Evolutionary conservation across 257 asterid species (phyloP), one percentile per base, ranked within the genome.

Genomic region (Plantago elongata): DNA sequence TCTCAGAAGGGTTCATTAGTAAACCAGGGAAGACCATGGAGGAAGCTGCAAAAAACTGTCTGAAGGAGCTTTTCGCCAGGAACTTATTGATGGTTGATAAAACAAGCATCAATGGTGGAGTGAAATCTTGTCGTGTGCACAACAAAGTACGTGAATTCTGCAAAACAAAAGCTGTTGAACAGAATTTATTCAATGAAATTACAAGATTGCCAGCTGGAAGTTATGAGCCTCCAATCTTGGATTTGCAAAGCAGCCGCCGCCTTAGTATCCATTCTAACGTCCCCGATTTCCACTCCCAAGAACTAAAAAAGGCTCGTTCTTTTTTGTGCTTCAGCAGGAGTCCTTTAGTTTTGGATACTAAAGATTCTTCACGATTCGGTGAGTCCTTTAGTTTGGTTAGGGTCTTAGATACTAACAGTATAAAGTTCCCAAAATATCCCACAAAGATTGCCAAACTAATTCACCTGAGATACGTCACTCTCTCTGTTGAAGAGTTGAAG

Each of bases 351-450:
- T 48, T 74, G 63, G 58, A 54, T 5, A 4, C 15, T n/a, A 11
- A 46, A 2, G 40, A 18, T 10, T 45, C 65, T 11, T 74, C 59
- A 46, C n/a, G n/a, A n/a, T n/a, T 58, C 0, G 11, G 18, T 15
- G 42, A 61, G n/a, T n/a, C n/a, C 13, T 73, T 67, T 37, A 37
- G 65, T 1, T 37, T 62, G 55, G 66, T 73, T 30, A 57, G 77
- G 48, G 73, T 67, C 16, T 49, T 73, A 9, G 78, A 73, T 30
- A 29, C 43, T 5, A 60, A 34, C 29, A 27, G 66, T 1, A 34
- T 73, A 11, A 22, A 14, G 10, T 73, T 68, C 46, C 44, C 13
- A 5, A 56, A 11, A 14, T 63, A 68, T 16, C 42, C 71, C 14
- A 3, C 1, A 3, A 45, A 45, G 50, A 9, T 45, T 45, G 11